Evolutionary conservation across 768 basidiomycete species (phyloP).

Genomic region (Boletus subparvulus): DNA sequence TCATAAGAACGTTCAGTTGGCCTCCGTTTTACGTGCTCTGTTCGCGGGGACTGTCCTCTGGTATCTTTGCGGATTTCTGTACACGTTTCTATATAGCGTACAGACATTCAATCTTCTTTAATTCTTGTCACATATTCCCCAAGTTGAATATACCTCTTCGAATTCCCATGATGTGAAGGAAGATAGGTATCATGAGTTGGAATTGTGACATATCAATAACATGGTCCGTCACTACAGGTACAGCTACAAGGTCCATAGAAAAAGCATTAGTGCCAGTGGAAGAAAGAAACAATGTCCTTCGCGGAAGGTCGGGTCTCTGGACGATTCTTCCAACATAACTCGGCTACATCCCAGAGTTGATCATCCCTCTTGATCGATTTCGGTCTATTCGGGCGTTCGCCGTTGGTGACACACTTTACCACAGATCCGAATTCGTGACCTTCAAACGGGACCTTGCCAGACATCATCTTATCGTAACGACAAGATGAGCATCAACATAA

Average conservation of each 20-base stretch:
- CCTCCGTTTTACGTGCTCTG: neutral
- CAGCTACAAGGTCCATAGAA: neutral
- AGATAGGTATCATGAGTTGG: neutral
- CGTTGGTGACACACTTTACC: neutral
- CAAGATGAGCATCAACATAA: neutral
- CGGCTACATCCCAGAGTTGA: conserved; percentile 13
- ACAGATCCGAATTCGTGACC: neutral
- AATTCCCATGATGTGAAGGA: neutral
- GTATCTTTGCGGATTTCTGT: conserved; percentile 9
- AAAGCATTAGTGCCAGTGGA: neutral
- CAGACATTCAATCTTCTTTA: conserved; percentile 15
- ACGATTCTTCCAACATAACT: conserved; percentile 8
- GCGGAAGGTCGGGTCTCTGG: conserved; percentile 18
- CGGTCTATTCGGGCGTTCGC: conserved; percentile 9
- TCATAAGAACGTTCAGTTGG: neutral
- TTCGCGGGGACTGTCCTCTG: neutral
- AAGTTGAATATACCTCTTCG: conserved; percentile 6
- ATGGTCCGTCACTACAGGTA: neutral
- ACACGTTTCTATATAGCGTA: conserved; percentile 18
- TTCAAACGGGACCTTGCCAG: conserved; percentile 18
- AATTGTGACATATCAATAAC: neutral
- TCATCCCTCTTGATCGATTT: conserved; percentile 1
- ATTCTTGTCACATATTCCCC: conserved; percentile 13
- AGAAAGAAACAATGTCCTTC: neutral
- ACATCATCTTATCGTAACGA: conserved; percentile 15